Evolutionary conservation across 768 basidiomycete species (phyloP).

Genomic region (Kwoniella botswanensis): DNA sequence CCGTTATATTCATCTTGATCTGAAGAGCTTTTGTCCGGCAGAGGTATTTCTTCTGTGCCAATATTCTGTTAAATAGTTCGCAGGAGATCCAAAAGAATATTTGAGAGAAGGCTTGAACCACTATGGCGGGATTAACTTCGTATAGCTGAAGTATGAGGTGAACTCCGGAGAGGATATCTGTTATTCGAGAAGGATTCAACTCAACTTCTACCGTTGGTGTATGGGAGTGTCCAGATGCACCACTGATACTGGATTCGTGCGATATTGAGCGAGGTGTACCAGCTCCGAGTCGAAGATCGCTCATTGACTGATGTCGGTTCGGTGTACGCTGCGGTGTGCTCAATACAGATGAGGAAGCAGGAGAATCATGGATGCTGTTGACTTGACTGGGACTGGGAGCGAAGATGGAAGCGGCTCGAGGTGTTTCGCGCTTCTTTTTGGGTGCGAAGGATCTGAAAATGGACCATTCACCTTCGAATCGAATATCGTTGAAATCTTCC

Average conservation of each 20-base stretch:
- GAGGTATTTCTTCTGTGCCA: slow-evolving; percentile 81
- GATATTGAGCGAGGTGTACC: slow-evolving; percentile 21
- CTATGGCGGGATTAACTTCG: slow-evolving; percentile 83
- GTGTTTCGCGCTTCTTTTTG: slow-evolving; percentile 50
- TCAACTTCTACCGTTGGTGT: slow-evolving; percentile 1
- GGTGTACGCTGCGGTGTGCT: slow-evolving; percentile 37
- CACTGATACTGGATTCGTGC: slow-evolving; percentile 23
- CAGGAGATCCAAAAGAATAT: slow-evolving; percentile 98
- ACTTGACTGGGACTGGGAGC: slow-evolving; percentile 14
- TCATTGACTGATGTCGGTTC: slow-evolving; percentile 34
- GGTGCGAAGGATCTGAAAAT: slow-evolving; percentile 59
- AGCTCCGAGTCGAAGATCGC: slow-evolving; percentile 22
- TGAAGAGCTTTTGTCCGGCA: slow-evolving; percentile 88
- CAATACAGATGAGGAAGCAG: slow-evolving; percentile 20
- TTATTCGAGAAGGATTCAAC: slow-evolving; percentile 61
- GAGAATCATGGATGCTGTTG: slow-evolving; percentile 3
- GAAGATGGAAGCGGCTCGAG: slow-evolving; percentile 33
- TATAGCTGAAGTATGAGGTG: slow-evolving; percentile 82
- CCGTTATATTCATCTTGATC: slow-evolving; percentile 82
- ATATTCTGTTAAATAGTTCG: slow-evolving; percentile 62
- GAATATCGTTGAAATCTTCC: slow-evolving; percentile 75
- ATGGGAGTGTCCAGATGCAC: neutral
- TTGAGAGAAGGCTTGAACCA: slow-evolving; percentile 92
- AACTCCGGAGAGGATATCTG: slow-evolving; percentile 79
- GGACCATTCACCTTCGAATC: slow-evolving; percentile 94